Percentiles rank a stretch among this genome's conserved stretches.
Evolutionary conservation across 1,284 basidiomycete species (phyloP).

Genomic region (Chalciporus sp.): DNA sequence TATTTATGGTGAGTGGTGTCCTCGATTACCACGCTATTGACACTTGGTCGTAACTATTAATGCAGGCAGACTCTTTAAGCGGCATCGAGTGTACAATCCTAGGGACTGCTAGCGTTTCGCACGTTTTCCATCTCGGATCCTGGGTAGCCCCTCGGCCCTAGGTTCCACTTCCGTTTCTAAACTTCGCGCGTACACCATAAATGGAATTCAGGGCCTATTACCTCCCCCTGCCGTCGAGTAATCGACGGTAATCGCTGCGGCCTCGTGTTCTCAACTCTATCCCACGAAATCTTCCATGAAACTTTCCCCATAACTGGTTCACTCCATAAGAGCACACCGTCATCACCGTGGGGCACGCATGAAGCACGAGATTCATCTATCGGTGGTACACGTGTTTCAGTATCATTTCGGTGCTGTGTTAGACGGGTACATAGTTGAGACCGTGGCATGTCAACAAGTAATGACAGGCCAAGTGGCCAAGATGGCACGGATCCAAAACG

Average conservation of each 20-base stretch:
- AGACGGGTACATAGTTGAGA: neutral
- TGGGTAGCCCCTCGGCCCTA: constrained; percentile 6
- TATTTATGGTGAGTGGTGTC: neutral
- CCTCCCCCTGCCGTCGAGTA: constrained; percentile 2
- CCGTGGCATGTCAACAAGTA: neutral
- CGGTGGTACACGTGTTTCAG: constrained; percentile 27
- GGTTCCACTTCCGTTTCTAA: constrained; percentile 1
- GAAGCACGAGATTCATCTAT: constrained; percentile 23
- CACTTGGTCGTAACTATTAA: neutral
- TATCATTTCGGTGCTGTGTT: constrained; percentile 15
- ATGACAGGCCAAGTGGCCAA: neutral
- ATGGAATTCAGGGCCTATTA: constrained; percentile 12
- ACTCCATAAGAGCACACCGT: constrained; percentile 14
- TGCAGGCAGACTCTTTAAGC: neutral
- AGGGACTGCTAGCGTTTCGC: constrained; percentile 1
- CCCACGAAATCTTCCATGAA: constrained; percentile 20
- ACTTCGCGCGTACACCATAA: neutral
- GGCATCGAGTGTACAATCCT: neutral
- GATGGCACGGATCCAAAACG: constrained; percentile 18
- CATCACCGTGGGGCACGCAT: constrained; percentile 14
- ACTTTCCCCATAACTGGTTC: constrained; percentile 10
- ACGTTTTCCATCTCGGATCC: constrained; percentile 16
- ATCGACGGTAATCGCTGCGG: constrained; percentile 7
- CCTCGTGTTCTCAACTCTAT: constrained; percentile 34
- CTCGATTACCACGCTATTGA: neutral